phyloP scores from a whole-genome alignment of 768 basidiomycete species.

The Aureoboletus auriporus region DNA sequence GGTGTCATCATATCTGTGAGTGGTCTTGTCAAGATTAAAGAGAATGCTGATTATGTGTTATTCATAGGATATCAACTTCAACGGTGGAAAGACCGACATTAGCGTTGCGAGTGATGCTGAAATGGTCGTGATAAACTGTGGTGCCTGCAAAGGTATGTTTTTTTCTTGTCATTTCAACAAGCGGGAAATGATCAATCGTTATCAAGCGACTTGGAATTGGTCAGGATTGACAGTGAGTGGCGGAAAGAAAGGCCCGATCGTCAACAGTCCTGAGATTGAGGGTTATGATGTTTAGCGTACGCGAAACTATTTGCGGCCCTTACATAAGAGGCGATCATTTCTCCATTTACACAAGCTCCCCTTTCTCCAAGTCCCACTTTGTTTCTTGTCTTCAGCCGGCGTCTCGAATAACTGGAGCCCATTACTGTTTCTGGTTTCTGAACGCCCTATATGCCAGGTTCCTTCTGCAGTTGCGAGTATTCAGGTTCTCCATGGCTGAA shows the following conservation, averaged over 20 bases:
- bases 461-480: background rate
- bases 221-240: slow-evolving; percentile 41
- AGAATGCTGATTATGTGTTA: background rate
- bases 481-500: slow-evolving; percentile 6
- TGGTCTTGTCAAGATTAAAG: background rate
- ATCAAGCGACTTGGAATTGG: slow-evolving; percentile 50
- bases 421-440: too few relatives aligned
- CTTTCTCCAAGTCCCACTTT: too few relatives aligned
- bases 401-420: too few relatives aligned
- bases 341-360: too few relatives aligned
- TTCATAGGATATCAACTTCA: slow-evolving; percentile 48
- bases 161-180: too few relatives aligned
- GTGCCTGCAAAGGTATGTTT: slow-evolving; percentile 31
- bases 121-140: slow-evolving; percentile 55
- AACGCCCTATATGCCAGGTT: background rate
- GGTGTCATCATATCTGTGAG: slow-evolving; percentile 55
- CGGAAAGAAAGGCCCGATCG: slow-evolving; percentile 35
- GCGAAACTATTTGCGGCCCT: too few relatives aligned
- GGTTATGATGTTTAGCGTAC: too few relatives aligned
- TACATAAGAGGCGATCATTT: too few relatives aligned
- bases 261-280: slow-evolving; percentile 30
- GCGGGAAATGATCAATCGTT: background rate
- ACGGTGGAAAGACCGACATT: slow-evolving; percentile 37
- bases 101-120: slow-evolving; percentile 40
- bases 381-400: too few relatives aligned